Evolutionary conservation across 306 rosid species (phyloP), one percentile per base, ranked within the genome.

Genomic region (Prunus mume): DNA sequence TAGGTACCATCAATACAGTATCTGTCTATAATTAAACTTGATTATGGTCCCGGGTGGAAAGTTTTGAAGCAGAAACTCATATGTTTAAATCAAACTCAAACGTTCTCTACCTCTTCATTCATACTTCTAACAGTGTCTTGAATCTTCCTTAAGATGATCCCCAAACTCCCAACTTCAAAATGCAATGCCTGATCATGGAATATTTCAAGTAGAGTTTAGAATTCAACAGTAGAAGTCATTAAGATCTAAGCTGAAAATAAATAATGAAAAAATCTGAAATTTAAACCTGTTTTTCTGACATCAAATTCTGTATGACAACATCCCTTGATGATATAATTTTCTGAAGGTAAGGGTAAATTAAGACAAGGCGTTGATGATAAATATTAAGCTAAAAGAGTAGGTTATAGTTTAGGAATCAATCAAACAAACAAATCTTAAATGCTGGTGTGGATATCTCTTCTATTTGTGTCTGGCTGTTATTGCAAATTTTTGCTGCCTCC

Each of bases 231-330:
- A 64, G 68, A 77, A 62, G 4, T 15, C 22, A 9, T 17, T 57
- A 24, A 22, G 28, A 32, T 57, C 13, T 52, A 57, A 69, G 55
- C 63, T 46, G 50, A 51, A 47, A 58, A 70, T 8, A 74, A 15
- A 14, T 54, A 43, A 41, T 60, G 64, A 15, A 74, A 12, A 12
- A 60, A 80, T 71, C 60, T 30, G 56, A 73, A 69, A 56, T 75
- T 4, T 62, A 50, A 57, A 92, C 97, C 96, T 88, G 89, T 80
- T 87, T 90, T 73, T 85, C 91, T 20, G 85, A 86, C 73, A 82
- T 78, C 80, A 90, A 81, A 81, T 85, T 87, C 69, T 86, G 84
- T 70, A 90, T 89, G 83, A 79, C 83, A 13, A 43, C 74, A 76
- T 93, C 90, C 85, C 86, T 90, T 2, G 71, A 83, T 19, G 83